phyloP scores from a whole-genome alignment of 345 rosid species.

The Syzygium grande region DNA sequence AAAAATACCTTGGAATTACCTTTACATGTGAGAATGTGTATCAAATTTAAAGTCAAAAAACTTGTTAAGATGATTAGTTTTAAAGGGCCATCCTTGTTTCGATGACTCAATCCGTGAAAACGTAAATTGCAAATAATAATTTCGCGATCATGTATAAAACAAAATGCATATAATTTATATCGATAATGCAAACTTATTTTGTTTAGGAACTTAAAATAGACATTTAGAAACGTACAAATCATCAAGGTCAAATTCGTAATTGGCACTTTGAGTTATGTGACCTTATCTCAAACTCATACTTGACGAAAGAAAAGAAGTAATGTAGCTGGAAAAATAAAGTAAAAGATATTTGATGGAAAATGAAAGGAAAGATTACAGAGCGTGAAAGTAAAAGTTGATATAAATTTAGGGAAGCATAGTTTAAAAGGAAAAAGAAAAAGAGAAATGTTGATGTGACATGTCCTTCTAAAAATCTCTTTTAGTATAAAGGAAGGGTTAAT shows the following conservation, averaged over 20 bases:
- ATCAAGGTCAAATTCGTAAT: too few species aligned
- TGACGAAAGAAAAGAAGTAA: too few species aligned
- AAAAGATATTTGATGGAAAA: neutral
- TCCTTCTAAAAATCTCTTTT: neutral
- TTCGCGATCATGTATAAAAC: neutral
- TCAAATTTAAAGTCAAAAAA: neutral
- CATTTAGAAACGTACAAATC: neutral
- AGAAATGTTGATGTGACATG: neutral
- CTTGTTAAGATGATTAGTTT: neutral
- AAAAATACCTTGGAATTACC: neutral
- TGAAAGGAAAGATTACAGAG: neutral
- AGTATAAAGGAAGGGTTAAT: neutral
- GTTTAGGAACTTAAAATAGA: neutral
- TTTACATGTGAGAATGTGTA: neutral
- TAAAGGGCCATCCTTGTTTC: neutral
- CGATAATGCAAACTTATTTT: neutral
- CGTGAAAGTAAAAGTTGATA: neutral
- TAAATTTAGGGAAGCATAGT: neutral
- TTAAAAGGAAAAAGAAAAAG: neutral
- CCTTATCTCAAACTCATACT: too few species aligned
- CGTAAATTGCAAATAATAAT: neutral
- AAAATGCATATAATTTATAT: too few species aligned
- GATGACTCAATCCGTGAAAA: accelerated
- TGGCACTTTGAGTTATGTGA: too few species aligned
- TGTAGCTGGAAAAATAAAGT: neutral